Evolutionary conservation across 2,329 filamentous ascomycete species (phyloP).

Genomic region (Pyrenophora graminea): DNA sequence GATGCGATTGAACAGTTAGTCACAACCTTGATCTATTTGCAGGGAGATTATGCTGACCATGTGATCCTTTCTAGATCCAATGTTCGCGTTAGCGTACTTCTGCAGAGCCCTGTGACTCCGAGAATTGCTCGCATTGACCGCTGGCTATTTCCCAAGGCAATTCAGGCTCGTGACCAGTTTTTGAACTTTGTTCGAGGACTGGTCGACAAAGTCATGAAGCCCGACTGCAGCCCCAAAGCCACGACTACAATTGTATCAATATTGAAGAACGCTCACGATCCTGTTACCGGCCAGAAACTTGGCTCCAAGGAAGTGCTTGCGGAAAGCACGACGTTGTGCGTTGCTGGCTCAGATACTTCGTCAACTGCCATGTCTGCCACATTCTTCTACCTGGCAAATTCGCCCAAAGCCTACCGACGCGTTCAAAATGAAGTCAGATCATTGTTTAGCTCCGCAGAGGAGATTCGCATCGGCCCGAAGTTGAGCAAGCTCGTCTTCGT

Average conservation of each 20-base stretch:
- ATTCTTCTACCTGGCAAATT: conserved; percentile 47
- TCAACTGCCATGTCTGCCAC: conserved; percentile 37
- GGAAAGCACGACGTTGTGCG: conserved; percentile 46
- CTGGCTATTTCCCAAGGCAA: conserved; percentile 40
- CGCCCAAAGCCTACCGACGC: conserved; percentile 29
- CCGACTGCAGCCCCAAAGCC: conserved; percentile 31
- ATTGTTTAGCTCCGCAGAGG: conserved; percentile 18
- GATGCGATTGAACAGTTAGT: not conserved
- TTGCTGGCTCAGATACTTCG: conserved; percentile 41
- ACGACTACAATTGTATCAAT: not conserved
- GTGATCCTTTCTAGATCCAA: conserved; percentile 28
- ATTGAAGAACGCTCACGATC: not conserved
- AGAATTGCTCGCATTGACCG: conserved; percentile 20
- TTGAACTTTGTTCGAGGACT: conserved; percentile 13
- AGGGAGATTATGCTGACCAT: not conserved
- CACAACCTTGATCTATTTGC: not conserved
- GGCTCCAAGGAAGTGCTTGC: conserved; percentile 44
- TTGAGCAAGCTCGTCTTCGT: conserved; percentile 31
- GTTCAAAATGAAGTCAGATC: conserved; percentile 24
- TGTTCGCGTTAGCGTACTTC: conserved; percentile 38
- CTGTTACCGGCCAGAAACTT: not conserved
- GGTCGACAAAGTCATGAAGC: conserved; percentile 7
- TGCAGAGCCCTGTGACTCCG: conserved; percentile 24
- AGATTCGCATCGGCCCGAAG: conserved; percentile 24
- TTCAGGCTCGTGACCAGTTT: conserved; percentile 22